These are phyloP conservation scores for Orbilia brochopaga DNA, from an alignment of 2,329 filamentous ascomycete genomes.

Conservation along the genomic window DNA sequence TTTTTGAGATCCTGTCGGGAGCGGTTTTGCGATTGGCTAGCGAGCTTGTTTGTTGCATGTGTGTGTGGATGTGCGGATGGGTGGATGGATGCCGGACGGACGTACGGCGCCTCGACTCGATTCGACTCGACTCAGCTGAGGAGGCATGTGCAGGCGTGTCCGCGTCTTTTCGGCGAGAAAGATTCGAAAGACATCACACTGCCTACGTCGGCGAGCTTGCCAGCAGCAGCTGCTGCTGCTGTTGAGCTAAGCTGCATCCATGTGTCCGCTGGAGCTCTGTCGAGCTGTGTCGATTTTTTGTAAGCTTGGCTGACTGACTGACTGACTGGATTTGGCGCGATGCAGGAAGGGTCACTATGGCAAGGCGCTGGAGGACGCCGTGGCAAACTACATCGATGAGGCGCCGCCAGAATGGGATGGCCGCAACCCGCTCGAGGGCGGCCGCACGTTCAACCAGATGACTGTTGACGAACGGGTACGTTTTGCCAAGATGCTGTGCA, in stretches of 20 bases:
- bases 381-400: slow-evolving; percentile 81
- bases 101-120: too few relatives aligned
- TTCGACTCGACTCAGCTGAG: background rate
- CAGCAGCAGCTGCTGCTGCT: too few relatives aligned
- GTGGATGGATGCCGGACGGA: too few relatives aligned
- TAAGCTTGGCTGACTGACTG: background rate
- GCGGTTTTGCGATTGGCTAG: background rate
- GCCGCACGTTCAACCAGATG: slow-evolving; percentile 82
- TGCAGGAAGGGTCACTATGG: slow-evolving; percentile 86
- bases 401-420: slow-evolving; percentile 86
- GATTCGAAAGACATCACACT: too few relatives aligned
- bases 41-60: background rate
- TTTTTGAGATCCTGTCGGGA: too few relatives aligned
- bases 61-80: too few relatives aligned
- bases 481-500: background rate
- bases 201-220: too few relatives aligned
- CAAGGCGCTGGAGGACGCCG: slow-evolving; percentile 89
- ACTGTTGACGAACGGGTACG: slow-evolving; percentile 78
- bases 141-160: background rate
- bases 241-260: too few relatives aligned
- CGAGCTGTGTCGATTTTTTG: background rate
- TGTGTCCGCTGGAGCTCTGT: background rate
- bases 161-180: background rate
- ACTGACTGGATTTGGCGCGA: slow-evolving; percentile 25
- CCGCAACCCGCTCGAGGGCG: slow-evolving; percentile 80